Base-by-base conservation (phyloP, 2,329 filamentous ascomycete genomes). In the Talaromyces sp. region DNA sequence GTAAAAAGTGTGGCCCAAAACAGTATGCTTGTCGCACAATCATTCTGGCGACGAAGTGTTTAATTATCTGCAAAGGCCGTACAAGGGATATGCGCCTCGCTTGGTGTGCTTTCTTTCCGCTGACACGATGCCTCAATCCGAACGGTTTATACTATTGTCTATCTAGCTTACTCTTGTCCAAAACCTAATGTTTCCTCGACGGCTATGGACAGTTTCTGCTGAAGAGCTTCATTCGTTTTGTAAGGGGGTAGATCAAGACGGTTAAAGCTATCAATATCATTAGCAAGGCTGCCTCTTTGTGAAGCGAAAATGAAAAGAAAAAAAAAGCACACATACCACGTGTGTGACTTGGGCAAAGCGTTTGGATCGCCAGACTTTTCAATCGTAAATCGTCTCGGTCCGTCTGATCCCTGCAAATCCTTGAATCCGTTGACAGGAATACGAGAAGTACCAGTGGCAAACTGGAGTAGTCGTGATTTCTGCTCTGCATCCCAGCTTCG, bases 391-490 rank as follows among this genome's bases (percentile, higher is more conserved):
- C 95, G 85, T 79, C 95, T 86, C 10, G 95, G 95, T 3, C 95
- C 95, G 76, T 99, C 95, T 71, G 93, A 97, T 47, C 95, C 95
- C 79, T 99, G 95, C 60, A 99, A 83, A 84, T 99, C 95, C 82
- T 99, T 99, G 86, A 99, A 99, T 8, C 95, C 95, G 78, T 99
- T 99, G 80, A 99, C 95, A 0, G 95, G 95, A 70, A 99, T 99
- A 82, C 95, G 90, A 59, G 93, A 97, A 14, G 95, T 99, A 78
- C 95, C 95, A 9, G 95, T 99, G 0, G 95, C 95, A 77, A 99
- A 99, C 79, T 99, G 95, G 72, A 99, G 81, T 68, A 99, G 84
- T 74, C 95, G 90, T 62, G 92, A 97, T 83, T 99, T 99, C 80
- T 99, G 95, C 79, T 99, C 95, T 33, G 95, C 93, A 76, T 99